Evolutionary conservation across 192 early-diverging fungal genomes (phyloP).

Genomic region (Backusella parvicylindrica): DNA sequence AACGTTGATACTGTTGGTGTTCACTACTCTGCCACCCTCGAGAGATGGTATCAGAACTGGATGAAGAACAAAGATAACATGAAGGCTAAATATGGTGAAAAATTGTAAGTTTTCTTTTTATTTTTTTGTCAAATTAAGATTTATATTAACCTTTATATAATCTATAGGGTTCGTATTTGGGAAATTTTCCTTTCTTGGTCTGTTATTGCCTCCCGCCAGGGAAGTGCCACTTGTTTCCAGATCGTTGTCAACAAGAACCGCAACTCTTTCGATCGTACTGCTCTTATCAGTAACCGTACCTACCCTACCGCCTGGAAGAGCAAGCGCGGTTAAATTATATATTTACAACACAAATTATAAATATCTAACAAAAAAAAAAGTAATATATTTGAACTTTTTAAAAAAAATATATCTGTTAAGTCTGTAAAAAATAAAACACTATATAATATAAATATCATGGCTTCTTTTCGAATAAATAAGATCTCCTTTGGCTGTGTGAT

Average conservation of each 20-base stretch:
- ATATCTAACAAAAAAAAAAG: background rate
- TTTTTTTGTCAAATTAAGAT: background rate
- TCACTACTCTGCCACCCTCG: constrained; percentile 95
- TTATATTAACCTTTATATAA: background rate
- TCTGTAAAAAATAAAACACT: background rate
- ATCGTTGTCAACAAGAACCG: constrained; percentile 96
- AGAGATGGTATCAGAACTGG: constrained; percentile 99
- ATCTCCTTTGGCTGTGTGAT: background rate
- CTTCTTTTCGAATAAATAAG: background rate
- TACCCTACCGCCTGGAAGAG: constrained; percentile 28
- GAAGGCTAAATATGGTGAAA: constrained; percentile 80
- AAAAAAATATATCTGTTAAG: background rate
- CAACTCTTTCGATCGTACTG: constrained; percentile 88
- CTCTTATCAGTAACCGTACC: constrained; percentile 49
- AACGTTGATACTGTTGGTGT: constrained; percentile 89
- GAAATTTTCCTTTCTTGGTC: constrained; percentile 99
- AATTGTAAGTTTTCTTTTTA: constrained; percentile 55
- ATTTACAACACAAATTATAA: constrained; percentile 4
- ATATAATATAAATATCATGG: background rate
- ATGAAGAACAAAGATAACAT: constrained; percentile 88
- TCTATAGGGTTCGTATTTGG: constrained; percentile 72
- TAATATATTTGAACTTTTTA: background rate
- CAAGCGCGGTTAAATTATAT: constrained; percentile 8
- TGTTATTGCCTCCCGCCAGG: constrained; percentile 93
- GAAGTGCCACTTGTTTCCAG: constrained; percentile 95